Percentiles rank a stretch among this genome's conserved stretches.
Evolutionary conservation across 1,139 yeast genomes (phyloP).

Genomic region (Neolecta irregularis): DNA sequence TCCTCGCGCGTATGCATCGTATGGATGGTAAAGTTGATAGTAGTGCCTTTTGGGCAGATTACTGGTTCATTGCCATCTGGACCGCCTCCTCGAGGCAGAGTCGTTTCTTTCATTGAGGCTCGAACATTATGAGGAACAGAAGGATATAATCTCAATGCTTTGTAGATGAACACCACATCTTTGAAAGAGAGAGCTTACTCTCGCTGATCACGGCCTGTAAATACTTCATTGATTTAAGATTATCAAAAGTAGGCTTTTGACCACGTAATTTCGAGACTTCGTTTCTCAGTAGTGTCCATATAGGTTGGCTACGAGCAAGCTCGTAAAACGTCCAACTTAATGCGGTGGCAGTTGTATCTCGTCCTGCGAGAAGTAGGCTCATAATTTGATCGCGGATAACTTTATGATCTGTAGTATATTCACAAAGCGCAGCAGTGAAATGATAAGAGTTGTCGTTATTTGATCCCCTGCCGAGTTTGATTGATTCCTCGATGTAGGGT

Average conservation of each 20-base stretch:
- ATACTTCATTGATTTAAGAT: too few relatives aligned
- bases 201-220: conserved; percentile 32
- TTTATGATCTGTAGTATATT: conserved; percentile 12
- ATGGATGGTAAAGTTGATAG: conserved; percentile 32
- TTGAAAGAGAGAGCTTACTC: too few relatives aligned
- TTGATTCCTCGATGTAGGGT: too few relatives aligned
- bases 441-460: too few relatives aligned
- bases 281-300: conserved; percentile 29
- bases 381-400: conserved; percentile 39
- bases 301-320: conserved; percentile 32
- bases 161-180: too few relatives aligned
- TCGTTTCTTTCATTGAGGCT: conserved; percentile 32
- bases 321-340: conserved; percentile 32
- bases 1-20: conserved; percentile 33
- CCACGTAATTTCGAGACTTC: conserved; percentile 22
- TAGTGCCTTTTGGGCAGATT: conserved; percentile 34
- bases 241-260: conserved; percentile 6
- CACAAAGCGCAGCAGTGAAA: too few relatives aligned
- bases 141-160: conserved; percentile 40
- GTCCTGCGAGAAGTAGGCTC: conserved; percentile 27
- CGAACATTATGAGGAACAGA: conserved; percentile 41
- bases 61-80: conserved; percentile 30
- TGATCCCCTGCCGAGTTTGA: too few relatives aligned
- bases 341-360: conserved; percentile 10
- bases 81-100: conserved; percentile 45